These are phyloP conservation scores for Thermomucor indicae-seudaticae DNA, from an alignment of 371 early-diverging fungal species.

Conservation along the genomic window DNA sequence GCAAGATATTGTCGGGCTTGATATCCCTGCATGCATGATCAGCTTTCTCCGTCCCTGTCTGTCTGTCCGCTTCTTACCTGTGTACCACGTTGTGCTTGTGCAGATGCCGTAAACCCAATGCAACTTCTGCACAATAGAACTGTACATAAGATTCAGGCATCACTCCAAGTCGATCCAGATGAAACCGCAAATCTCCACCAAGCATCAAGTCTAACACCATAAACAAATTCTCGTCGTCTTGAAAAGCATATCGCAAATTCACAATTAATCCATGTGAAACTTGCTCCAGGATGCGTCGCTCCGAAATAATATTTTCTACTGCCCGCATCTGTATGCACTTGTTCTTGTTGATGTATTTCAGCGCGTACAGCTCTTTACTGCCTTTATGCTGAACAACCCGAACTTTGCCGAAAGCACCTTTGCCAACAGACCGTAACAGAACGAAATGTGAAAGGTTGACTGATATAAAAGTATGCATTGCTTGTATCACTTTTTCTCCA, in stretches of 20 bases:
- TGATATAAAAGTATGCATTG: neutral
- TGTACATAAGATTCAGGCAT: conserved; percentile 68
- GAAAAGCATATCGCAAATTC: conserved; percentile 74
- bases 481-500: neutral
- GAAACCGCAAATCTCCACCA: conserved; percentile 87
- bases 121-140: conserved; percentile 74
- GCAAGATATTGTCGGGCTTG: conserved; percentile 88
- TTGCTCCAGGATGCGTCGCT: conserved; percentile 51
- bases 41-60: neutral
- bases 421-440: conserved; percentile 61
- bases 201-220: conserved; percentile 76
- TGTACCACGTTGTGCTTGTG: conserved; percentile 59
- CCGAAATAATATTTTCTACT: conserved; percentile 50
- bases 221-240: conserved; percentile 74
- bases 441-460: conserved; percentile 65
- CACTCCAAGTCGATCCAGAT: conserved; percentile 56
- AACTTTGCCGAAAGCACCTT: conserved; percentile 75
- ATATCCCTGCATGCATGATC: conserved; percentile 55
- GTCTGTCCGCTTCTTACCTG: conserved; percentile 17
- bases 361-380: conserved; percentile 46
- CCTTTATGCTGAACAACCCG: conserved; percentile 83
- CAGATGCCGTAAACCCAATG: conserved; percentile 63
- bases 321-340: conserved; percentile 54
- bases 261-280: conserved; percentile 45
- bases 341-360: conserved; percentile 56